phyloP scores from a whole-genome alignment of 805 yeast species.

The Saccharomycopsis microspora region DNA sequence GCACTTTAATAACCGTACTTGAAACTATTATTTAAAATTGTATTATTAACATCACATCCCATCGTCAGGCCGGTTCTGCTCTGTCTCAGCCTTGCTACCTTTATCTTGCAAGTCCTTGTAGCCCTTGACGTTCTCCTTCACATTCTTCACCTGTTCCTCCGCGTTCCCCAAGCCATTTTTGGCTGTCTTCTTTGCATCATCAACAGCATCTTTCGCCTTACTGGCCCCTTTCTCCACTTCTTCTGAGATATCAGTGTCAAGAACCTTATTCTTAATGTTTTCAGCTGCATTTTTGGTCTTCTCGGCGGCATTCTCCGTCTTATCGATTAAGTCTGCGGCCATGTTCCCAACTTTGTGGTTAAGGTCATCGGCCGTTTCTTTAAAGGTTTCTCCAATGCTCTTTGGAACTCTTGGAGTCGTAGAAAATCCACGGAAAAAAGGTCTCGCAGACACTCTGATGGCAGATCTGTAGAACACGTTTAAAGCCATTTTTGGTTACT shows the following conservation, averaged over 20 bases:
- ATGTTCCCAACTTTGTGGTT: conserved; percentile 3
- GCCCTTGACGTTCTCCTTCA: conserved; percentile 3
- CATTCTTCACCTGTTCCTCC: neutral
- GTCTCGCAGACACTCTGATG: no score
- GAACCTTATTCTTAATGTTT: neutral
- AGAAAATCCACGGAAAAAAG: no score
- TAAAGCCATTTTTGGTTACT: no score
- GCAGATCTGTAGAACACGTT: no score
- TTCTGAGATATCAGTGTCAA: neutral
- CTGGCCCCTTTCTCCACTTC: neutral
- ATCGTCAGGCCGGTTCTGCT: conserved; percentile 6
- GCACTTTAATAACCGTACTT: no score
- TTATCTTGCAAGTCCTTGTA: conserved; percentile 6
- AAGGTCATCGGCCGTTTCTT: conserved; percentile 1
- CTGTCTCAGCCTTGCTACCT: conserved; percentile 4
- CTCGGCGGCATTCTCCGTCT: neutral
- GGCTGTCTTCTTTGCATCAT: neutral
- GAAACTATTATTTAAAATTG: no score
- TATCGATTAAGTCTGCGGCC: conserved; percentile 1
- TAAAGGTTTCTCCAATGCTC: neutral
- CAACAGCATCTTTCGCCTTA: neutral
- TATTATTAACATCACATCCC: neutral
- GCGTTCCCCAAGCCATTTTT: neutral
- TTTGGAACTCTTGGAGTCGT: neutral
- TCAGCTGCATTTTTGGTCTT: neutral